phyloP scores from a whole-genome alignment of 768 basidiomycete genomes.

The Amyloporia xantha region DNA sequence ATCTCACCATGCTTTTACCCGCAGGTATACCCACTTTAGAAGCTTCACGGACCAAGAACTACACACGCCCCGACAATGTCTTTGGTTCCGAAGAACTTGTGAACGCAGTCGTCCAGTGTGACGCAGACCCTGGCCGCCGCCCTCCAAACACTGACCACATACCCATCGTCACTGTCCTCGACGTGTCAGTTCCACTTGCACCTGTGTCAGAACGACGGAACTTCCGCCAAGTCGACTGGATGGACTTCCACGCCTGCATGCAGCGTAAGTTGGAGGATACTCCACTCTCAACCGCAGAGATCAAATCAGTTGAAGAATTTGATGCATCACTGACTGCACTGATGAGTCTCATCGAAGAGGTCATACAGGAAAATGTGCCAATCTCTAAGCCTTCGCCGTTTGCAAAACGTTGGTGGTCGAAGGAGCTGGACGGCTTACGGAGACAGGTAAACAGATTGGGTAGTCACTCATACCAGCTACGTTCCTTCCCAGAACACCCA shows the following conservation, averaged over 20 bases:
- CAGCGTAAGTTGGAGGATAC: no score
- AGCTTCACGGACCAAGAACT: constrained; percentile 24
- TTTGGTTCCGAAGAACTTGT: constrained; percentile 22
- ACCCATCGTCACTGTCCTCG: constrained; percentile 28
- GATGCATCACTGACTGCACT: constrained; percentile 11
- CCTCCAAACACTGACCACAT: constrained; percentile 34
- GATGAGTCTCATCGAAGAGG: constrained; percentile 6
- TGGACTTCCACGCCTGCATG: constrained; percentile 16
- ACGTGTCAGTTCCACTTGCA: constrained; percentile 10
- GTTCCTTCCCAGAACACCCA: constrained; percentile 8
- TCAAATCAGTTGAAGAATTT: no score
- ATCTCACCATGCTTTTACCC: constrained; percentile 31
- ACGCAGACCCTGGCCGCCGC: constrained; percentile 8
- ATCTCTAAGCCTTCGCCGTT: constrained; percentile 14
- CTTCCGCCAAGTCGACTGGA: constrained; percentile 28
- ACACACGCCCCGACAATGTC: constrained; percentile 37
- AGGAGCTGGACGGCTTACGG: constrained; percentile 20
- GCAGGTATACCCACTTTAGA: constrained; percentile 29
- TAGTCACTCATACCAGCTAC: constrained; percentile 1
- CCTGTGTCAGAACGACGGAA: constrained; percentile 8
- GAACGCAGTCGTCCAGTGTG: constrained; percentile 23
- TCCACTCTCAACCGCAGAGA: no score
- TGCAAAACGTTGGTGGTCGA: constrained; percentile 29
- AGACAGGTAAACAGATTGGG: constrained; percentile 13
- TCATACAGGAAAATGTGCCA: no score